phyloP scores from a whole-genome alignment of 2,329 filamentous ascomycete genomes.

The Monilinia aucupariae region DNA sequence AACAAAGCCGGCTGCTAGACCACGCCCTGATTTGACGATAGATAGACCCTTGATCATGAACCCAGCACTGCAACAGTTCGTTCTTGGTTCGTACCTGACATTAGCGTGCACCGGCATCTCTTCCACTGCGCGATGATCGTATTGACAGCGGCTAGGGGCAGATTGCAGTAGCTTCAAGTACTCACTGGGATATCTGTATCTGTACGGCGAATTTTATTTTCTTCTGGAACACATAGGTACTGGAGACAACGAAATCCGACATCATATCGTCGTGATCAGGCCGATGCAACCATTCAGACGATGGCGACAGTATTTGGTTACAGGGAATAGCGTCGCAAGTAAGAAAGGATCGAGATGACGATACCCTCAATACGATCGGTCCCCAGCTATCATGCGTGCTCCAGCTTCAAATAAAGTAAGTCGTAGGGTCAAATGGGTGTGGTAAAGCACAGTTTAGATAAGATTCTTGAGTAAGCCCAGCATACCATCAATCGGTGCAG shows the following conservation, averaged over 20 bases:
- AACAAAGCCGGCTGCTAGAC: constrained; percentile 17
- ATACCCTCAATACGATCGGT: neutral
- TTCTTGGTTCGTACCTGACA: constrained; percentile 25
- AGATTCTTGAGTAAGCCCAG: neutral
- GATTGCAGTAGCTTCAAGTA: constrained; percentile 12
- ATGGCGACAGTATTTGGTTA: neutral
- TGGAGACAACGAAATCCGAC: neutral
- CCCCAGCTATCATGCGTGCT: neutral
- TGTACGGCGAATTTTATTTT: neutral
- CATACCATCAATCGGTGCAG: neutral
- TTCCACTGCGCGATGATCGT: constrained; percentile 18
- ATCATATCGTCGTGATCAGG: constrained; percentile 3
- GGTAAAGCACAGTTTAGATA: neutral
- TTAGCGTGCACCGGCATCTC: constrained; percentile 20
- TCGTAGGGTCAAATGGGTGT: neutral
- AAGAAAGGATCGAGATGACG: constrained; percentile 9
- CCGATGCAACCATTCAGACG: neutral
- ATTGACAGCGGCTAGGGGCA: constrained; percentile 16
- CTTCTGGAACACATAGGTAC: constrained; percentile 7
- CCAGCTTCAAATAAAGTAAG: constrained; percentile 1
- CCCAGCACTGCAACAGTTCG: constrained; percentile 15
- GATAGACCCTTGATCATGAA: constrained; percentile 10
- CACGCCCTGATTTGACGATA: constrained; percentile 1
- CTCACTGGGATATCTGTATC: neutral
- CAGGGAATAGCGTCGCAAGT: neutral